Conservation (phyloP, 2,329 filamentous ascomycete species). For the Colletotrichum australisinense region DNA sequence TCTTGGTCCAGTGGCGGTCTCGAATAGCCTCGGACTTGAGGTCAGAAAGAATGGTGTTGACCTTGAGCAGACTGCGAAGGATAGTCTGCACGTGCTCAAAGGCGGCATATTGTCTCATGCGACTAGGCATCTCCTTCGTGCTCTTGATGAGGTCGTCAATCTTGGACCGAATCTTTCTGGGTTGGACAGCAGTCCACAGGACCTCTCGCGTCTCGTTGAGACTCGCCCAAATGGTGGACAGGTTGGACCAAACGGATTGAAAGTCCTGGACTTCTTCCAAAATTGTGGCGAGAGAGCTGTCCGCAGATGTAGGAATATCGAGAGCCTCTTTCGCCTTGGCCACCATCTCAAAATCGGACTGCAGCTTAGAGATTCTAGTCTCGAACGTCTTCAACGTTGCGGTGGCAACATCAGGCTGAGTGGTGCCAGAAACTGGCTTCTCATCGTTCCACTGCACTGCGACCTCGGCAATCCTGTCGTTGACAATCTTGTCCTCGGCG, state of each 20-base stretch:
- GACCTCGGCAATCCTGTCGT: slow-evolving; percentile 87
- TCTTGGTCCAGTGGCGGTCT: slow-evolving; percentile 96
- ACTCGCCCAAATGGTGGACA: slow-evolving; percentile 97
- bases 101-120: slow-evolving; percentile 99
- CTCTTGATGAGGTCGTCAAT: slow-evolving; percentile 95
- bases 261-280: slow-evolving; percentile 98
- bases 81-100: slow-evolving; percentile 98
- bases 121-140: slow-evolving; percentile 98
- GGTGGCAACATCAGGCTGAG: slow-evolving; percentile 89
- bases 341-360: slow-evolving; percentile 92
- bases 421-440: slow-evolving; percentile 95
- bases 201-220: slow-evolving; percentile 93
- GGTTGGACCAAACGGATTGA: slow-evolving; percentile 96
- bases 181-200: slow-evolving; percentile 95
- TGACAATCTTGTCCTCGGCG: slow-evolving; percentile 92
- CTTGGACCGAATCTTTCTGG: slow-evolving; percentile 88
- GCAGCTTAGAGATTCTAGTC: slow-evolving; percentile 83
- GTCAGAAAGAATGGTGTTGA: slow-evolving; percentile 88
- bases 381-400: slow-evolving; percentile 86
- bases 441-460: slow-evolving; percentile 93
- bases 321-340: slow-evolving; percentile 97
- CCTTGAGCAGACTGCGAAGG: slow-evolving; percentile 88
- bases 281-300: slow-evolving; percentile 85
- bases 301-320: slow-evolving; percentile 82
- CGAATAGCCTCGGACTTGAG: slow-evolving; percentile 97